Conservation (phyloP, 345 rosid species). For the Odontarrhena argentea region DNA sequence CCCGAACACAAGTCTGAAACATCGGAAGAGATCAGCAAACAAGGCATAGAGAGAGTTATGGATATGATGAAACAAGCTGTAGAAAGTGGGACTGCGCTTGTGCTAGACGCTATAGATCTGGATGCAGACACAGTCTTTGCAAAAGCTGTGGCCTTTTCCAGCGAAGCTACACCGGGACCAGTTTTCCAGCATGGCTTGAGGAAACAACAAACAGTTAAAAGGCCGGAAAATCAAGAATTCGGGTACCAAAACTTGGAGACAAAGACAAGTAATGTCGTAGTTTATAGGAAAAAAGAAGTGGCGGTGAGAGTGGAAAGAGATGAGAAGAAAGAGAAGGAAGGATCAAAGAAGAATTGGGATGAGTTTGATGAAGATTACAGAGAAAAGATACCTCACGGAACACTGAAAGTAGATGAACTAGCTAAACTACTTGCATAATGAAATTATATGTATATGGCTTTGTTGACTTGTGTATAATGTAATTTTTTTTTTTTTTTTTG, state of each 20-base stretch:
- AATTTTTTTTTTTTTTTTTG: no score
- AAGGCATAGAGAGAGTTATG: constrained; percentile 48
- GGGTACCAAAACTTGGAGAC: constrained; percentile 36
- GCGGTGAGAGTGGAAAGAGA: constrained; percentile 38
- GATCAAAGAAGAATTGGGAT: constrained; percentile 27
- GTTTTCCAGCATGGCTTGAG: constrained; percentile 50
- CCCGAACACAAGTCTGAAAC: constrained; percentile 34
- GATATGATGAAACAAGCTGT: constrained; percentile 68
- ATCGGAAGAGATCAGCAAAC: constrained; percentile 31
- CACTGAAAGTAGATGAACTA: constrained; percentile 76
- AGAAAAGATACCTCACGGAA: constrained; percentile 56
- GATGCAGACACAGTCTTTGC: constrained; percentile 66
- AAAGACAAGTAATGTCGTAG: constrained; percentile 30
- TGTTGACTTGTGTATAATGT: constrained; percentile 24
- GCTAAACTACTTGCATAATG: constrained; percentile 70
- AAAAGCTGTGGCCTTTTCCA: constrained; percentile 58
- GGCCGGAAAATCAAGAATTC: constrained; percentile 45
- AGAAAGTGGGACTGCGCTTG: constrained; percentile 65
- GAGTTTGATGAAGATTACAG: constrained; percentile 39
- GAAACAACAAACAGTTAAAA: constrained; percentile 41
- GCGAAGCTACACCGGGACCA: constrained; percentile 63
- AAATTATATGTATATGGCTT: constrained; percentile 19
- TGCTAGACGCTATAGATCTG: constrained; percentile 51
- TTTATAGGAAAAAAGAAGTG: not conserved
- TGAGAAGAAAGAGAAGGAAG: constrained; percentile 35